phyloP scores from a whole-genome alignment of 2,329 filamentous ascomycete genomes.

The Hypoxylon sp. region DNA sequence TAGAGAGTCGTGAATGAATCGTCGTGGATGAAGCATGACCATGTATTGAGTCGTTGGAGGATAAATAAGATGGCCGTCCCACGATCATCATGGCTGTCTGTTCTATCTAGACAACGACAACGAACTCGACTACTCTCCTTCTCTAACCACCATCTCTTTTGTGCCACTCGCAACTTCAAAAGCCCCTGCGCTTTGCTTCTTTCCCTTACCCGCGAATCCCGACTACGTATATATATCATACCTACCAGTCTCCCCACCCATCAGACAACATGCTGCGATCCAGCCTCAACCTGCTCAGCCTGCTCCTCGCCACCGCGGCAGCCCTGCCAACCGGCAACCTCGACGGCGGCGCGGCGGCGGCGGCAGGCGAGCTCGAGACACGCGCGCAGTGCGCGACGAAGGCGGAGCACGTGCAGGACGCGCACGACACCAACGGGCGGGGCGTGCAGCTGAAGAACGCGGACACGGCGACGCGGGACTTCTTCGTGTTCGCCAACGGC shows the following conservation, averaged over 20 bases:
- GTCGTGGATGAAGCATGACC: not conserved
- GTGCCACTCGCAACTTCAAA: no score
- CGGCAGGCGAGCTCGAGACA: not conserved
- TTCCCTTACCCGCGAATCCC: no score
- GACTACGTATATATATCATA: not conserved
- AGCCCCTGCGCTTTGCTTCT: no score
- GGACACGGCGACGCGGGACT: constrained; percentile 22
- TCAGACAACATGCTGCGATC: constrained; percentile 17
- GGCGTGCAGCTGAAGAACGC: constrained; percentile 27
- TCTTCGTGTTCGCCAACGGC: constrained; percentile 33
- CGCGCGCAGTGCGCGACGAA: constrained; percentile 2
- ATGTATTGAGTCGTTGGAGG: no score
- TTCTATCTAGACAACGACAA: no score
- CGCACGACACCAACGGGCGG: constrained; percentile 6
- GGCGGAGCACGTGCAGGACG: not conserved
- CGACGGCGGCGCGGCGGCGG: constrained; percentile 6
- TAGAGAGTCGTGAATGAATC: not conserved
- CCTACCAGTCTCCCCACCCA: not conserved
- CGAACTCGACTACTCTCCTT: not conserved
- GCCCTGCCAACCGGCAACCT: constrained; percentile 11
- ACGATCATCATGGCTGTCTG: not conserved
- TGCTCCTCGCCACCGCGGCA: constrained; percentile 17
- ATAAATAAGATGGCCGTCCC: constrained; percentile 3
- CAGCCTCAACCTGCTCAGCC: constrained; percentile 13
- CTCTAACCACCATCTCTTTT: not conserved